These are phyloP conservation scores for Candida labiduridarum DNA, from an alignment of 1,139 yeast genomes.

Conservation along the genomic window DNA sequence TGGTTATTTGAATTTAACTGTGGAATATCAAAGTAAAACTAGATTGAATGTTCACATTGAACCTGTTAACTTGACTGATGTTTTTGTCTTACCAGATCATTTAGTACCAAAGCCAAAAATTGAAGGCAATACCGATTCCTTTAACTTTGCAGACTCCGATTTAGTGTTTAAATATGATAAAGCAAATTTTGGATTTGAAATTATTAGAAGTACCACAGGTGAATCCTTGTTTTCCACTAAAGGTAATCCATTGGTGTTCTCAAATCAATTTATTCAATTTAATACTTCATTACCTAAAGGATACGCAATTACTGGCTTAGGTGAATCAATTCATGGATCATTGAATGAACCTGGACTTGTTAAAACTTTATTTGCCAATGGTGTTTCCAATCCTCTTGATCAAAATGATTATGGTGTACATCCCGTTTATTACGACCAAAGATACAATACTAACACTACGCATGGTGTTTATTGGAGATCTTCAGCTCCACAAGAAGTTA, in stretches of 20 bases:
- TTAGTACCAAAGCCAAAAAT: conserved; percentile 23
- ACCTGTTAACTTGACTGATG: conserved; percentile 27
- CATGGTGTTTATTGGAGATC: conserved; percentile 29
- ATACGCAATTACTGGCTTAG: conserved; percentile 32
- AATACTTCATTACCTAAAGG: conserved; percentile 28
- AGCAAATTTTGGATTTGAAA: conserved; percentile 26
- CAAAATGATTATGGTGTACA: conserved; percentile 28
- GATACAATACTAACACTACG: conserved; percentile 22
- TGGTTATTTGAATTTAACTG: conserved; percentile 25
- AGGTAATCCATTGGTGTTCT: conserved; percentile 32
- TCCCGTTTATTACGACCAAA: conserved; percentile 25
- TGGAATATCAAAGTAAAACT: conserved; percentile 27
- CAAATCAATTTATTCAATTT: conserved; percentile 34
- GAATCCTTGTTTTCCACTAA: conserved; percentile 23
- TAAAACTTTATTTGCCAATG: conserved; percentile 27
- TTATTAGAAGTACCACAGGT: conserved; percentile 24
- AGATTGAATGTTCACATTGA: conserved; percentile 28
- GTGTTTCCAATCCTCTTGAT: conserved; percentile 25
- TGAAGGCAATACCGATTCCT: conserved; percentile 14
- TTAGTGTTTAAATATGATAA: conserved; percentile 23
- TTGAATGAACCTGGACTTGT: conserved; percentile 28
- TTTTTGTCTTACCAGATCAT: conserved; percentile 27
- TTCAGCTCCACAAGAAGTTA: conserved; percentile 24
- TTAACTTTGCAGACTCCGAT: conserved; percentile 19
- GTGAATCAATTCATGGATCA: conserved; percentile 33